Evolutionary conservation across 1,139 yeast genomes (phyloP).

Genomic region (Geotrichum candidum): DNA sequence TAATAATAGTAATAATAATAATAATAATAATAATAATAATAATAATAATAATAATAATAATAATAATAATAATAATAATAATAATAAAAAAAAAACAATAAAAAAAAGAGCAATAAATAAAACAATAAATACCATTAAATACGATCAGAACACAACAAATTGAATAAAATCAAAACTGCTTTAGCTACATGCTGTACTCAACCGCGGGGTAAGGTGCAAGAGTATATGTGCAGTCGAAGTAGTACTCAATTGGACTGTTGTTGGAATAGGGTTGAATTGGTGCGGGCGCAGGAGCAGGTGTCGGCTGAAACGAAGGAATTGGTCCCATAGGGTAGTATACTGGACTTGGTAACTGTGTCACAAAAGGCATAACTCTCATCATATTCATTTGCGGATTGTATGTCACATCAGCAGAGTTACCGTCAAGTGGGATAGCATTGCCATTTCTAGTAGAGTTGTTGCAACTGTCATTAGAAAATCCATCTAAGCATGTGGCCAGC

Average conservation of each 20-base stretch:
- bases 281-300: not conserved
- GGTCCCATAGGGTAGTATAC: not conserved
- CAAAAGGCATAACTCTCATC: not conserved
- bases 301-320: not conserved
- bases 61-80: no score
- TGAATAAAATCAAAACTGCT: not conserved
- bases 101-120: no score
- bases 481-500: constrained; percentile 5
- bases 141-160: not conserved
- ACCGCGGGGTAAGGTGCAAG: not conserved
- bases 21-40: no score
- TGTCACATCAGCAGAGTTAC: not conserved
- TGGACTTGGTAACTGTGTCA: not conserved
- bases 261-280: not conserved
- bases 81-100: no score
- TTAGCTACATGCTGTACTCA: not conserved
- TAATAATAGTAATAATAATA: no score
- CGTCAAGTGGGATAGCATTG: not conserved
- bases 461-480: not conserved
- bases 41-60: no score
- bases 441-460: not conserved
- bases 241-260: not conserved
- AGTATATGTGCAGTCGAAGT: not conserved
- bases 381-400: not conserved
- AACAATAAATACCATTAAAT: not conserved